A percentile compares a stretch with the other conserved stretches of the same genome.
Evolutionary conservation across 2,329 filamentous ascomycete species (phyloP).

Genomic region (Hypoxylon sp.): DNA sequence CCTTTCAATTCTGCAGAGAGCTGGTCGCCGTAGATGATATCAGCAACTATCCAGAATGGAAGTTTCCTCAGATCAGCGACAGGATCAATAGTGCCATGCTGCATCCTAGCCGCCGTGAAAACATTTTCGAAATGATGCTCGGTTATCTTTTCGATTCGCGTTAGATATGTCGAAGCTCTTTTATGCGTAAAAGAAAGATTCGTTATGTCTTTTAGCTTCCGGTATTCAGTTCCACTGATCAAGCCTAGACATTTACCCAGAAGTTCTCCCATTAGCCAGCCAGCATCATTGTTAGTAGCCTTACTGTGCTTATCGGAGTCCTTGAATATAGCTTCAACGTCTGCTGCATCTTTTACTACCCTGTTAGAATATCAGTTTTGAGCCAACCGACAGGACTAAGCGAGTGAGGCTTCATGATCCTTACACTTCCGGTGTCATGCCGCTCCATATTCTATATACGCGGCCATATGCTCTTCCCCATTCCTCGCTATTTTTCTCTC

Average conservation of each 20-base stretch:
- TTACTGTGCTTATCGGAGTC: constrained; percentile 56
- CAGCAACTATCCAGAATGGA: not conserved
- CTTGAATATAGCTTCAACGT: constrained; percentile 50
- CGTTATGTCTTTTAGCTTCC: not conserved
- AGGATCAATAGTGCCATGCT: not conserved
- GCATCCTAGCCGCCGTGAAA: too few relatives aligned
- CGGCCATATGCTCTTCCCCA: constrained; percentile 49
- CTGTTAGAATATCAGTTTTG: too few relatives aligned
- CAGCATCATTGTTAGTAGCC: constrained; percentile 52
- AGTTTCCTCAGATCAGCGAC: not conserved
- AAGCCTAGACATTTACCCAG: constrained; percentile 56
- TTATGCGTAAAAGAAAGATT: not conserved
- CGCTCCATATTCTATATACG: constrained; percentile 52
- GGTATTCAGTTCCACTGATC: constrained; percentile 46
- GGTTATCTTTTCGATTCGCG: not conserved
- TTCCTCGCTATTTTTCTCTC: constrained; percentile 43
- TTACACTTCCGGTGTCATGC: constrained; percentile 52
- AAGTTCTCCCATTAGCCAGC: constrained; percentile 50
- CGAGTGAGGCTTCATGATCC: too few relatives aligned
- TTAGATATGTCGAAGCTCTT: not conserved
- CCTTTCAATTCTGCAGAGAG: not conserved
- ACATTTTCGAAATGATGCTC: not conserved
- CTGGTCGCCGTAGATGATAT: not conserved
- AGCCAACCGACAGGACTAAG: too few relatives aligned
- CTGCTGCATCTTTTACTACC: constrained; percentile 48